Conservation (phyloP, 2,329 filamentous ascomycete species). For the Albophoma yamanashiensis region DNA sequence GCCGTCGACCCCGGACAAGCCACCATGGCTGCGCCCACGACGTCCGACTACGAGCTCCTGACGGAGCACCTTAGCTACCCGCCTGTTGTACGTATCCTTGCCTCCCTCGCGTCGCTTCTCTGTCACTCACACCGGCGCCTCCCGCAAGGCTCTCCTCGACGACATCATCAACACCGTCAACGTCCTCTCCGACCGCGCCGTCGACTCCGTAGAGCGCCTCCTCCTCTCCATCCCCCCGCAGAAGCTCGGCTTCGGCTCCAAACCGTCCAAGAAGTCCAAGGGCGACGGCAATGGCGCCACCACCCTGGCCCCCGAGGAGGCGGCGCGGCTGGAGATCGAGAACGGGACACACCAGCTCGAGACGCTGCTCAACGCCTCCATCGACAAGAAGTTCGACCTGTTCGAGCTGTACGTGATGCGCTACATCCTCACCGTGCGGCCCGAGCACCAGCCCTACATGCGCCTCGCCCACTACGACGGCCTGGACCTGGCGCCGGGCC, state of each 20-base stretch:
- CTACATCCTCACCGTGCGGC: conserved; percentile 64
- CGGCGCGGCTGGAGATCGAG: conserved; percentile 60
- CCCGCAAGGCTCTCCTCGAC: conserved; percentile 78
- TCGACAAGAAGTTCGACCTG: conserved; percentile 77
- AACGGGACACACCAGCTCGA: conserved; percentile 79
- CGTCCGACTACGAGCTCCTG: conserved; percentile 56
- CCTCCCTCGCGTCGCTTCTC: background rate
- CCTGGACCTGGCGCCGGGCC: conserved; percentile 30
- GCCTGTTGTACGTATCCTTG: conserved; percentile 57
- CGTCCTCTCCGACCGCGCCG: conserved; percentile 80
- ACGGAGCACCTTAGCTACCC: conserved; percentile 96
- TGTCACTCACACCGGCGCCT: background rate
- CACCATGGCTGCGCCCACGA: conserved; percentile 22
- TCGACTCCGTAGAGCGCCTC: conserved; percentile 77
- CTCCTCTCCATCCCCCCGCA: conserved; percentile 64
- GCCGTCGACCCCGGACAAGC: background rate
- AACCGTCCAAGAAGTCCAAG: conserved; percentile 9
- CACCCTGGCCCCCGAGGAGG: conserved; percentile 23
- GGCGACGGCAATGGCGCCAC: conserved; percentile 5
- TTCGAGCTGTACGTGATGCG: conserved; percentile 85
- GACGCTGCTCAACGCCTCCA: conserved; percentile 68
- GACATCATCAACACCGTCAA: conserved; percentile 97
- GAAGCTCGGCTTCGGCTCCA: conserved; percentile 65
- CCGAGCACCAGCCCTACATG: conserved; percentile 67
- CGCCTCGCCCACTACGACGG: conserved; percentile 77